Evolutionary conservation across 2,329 filamentous ascomycete species (phyloP).

Genomic region (Colletotrichum sp.): DNA sequence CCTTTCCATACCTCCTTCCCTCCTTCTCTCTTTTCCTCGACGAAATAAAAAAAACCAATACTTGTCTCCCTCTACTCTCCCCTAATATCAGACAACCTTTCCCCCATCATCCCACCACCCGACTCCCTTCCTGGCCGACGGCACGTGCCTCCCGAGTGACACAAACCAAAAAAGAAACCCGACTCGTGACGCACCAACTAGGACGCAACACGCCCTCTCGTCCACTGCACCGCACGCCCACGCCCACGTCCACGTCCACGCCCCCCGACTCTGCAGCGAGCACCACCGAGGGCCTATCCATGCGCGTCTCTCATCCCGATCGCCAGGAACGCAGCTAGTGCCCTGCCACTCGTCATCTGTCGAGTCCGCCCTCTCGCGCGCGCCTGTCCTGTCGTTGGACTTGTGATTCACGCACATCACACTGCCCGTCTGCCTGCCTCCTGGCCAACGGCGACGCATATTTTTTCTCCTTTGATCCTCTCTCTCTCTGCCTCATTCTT

Average conservation of each 20-base stretch:
- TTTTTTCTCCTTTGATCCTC: background rate
- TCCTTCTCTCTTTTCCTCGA: background rate
- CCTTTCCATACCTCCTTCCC: background rate
- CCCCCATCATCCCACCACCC: background rate
- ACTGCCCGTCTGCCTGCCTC: background rate
- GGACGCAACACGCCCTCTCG: background rate
- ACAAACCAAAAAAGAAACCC: background rate
- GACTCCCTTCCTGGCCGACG: background rate
- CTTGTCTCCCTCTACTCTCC: background rate
- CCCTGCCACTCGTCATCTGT: background rate
- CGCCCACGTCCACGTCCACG: background rate
- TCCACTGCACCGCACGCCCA: background rate
- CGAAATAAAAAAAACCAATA: background rate
- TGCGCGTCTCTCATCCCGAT: background rate
- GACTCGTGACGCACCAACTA: constrained; percentile 18
- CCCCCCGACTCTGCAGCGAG: background rate
- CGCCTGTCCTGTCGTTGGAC: background rate
- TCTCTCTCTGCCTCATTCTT: background rate
- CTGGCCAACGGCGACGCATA: background rate
- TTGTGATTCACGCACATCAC: background rate
- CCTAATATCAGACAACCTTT: background rate
- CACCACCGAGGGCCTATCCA: background rate
- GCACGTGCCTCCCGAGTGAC: constrained; percentile 14
- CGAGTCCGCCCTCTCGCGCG: background rate
- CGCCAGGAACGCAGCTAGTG: background rate